phyloP scores from a whole-genome alignment of 805 yeast species.

The Sungouiella blattae region DNA sequence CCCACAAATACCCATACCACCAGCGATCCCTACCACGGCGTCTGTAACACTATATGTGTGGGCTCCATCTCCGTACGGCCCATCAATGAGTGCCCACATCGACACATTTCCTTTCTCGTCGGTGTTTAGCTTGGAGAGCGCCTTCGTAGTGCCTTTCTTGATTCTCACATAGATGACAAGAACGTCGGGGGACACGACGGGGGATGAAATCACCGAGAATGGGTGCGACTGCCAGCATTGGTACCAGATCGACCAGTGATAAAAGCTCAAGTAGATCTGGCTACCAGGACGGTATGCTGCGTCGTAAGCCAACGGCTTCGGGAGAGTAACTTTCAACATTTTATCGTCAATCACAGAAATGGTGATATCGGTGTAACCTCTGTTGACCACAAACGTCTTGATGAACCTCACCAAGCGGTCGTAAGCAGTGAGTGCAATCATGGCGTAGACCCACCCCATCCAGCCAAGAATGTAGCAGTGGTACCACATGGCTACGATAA shows the following conservation, averaged over 20 bases:
- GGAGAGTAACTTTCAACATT: slow-evolving; percentile 12
- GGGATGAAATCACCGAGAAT: slow-evolving; percentile 13
- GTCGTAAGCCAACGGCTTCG: slow-evolving; percentile 11
- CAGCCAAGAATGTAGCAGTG: slow-evolving; percentile 15
- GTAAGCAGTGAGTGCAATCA: slow-evolving; percentile 13
- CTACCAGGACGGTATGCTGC: slow-evolving; percentile 13
- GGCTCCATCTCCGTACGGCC: slow-evolving; percentile 16
- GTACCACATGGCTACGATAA: slow-evolving; percentile 19
- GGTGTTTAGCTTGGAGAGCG: slow-evolving; percentile 8
- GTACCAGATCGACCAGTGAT: slow-evolving; percentile 17
- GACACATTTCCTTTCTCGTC: slow-evolving; percentile 12
- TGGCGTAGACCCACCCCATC: slow-evolving; percentile 19
- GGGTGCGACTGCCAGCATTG: slow-evolving; percentile 17
- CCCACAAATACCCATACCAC: slow-evolving; percentile 16
- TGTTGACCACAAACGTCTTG: slow-evolving; percentile 13
- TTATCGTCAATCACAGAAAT: slow-evolving; percentile 10
- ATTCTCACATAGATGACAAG: slow-evolving; percentile 14
- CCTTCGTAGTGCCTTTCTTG: slow-evolving; percentile 13
- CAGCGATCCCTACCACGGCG: slow-evolving; percentile 14
- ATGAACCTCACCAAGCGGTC: slow-evolving; percentile 12
- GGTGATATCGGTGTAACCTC: slow-evolving; percentile 10
- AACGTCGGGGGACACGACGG: slow-evolving; percentile 9
- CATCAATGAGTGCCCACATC: slow-evolving; percentile 17
- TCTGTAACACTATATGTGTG: slow-evolving; percentile 7
- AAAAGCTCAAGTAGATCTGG: slow-evolving; percentile 14